Base-by-base conservation (phyloP, 805 yeast genomes). In the Starmerella floricola region DNA sequence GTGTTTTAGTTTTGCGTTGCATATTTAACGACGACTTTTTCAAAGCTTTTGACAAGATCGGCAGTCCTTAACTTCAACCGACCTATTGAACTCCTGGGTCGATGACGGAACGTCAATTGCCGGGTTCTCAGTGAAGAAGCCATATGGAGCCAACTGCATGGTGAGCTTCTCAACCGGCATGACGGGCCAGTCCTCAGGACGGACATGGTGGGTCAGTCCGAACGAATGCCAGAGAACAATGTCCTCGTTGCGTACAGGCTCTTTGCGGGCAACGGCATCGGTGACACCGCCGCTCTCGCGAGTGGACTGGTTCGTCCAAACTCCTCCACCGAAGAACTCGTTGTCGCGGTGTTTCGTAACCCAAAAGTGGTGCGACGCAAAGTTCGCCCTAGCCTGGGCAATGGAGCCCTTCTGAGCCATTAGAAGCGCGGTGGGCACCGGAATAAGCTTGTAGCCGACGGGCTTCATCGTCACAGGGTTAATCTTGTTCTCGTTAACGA, bases 111-210 rank as follows among this genome's bases (percentile, higher is more conserved):
- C 65, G 56, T 80, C 86, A 57, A 82, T 66, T 31, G 82, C 86
- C 17, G 93, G 93, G 63, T 82, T 82, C 60, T 67, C 77, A 53
- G 76, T 78, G 58, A 79, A 81, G 74, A 81, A 81, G 39, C 82
- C 80, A 53, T 72, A 66, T 36, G 93, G 93, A 34, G 70, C 68
- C 41, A 81, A 68, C 44, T 73, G 69, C 54, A 80, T 76, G 49
- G 66, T 71, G 64, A 79, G 76, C 49, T 74, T 75, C 64, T 81
- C 91, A 47, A 79, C 79, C 24, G 91, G 86, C 93, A 81, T 81
- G 36, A 81, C 86, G 39, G 91, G 91, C 78, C 80, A 81, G 62
- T 81, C 88, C 66, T 81, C 93, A 29, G 78, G 74, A 52, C 82
- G 73, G 27, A 47, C 51, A 55, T 79, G 73, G 60, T 81, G 93